These are phyloP conservation scores for Primulina huaijiensis DNA, from an alignment of 257 asterid species.

Conservation along the genomic window DNA sequence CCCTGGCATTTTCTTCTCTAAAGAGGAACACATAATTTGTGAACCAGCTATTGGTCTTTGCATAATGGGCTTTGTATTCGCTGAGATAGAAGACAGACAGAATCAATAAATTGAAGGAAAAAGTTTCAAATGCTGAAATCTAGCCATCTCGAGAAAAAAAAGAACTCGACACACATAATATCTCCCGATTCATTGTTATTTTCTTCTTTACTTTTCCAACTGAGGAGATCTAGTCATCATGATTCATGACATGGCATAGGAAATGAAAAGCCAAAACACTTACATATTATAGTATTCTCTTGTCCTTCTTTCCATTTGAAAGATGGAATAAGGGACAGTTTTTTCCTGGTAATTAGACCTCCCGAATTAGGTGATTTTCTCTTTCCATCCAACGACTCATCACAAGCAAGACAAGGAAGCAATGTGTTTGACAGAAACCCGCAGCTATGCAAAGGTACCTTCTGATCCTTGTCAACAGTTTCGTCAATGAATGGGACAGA, in stretches of 20 bases:
- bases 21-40: background rate
- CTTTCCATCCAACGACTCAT: constrained; percentile 49
- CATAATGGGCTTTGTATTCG: constrained; percentile 38
- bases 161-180: background rate
- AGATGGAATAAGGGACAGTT: background rate
- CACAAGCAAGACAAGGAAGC: constrained; percentile 83
- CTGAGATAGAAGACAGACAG: constrained; percentile 35
- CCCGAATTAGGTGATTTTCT: constrained; percentile 39
- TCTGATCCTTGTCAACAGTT: constrained; percentile 34
- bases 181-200: background rate
- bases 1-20: background rate
- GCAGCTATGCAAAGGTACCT: constrained; percentile 46
- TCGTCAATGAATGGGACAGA: constrained; percentile 28
- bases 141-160: background rate
- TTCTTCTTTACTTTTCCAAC: background rate
- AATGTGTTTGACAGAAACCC: constrained; percentile 58
- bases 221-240: constrained; percentile 10
- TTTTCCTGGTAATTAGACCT: constrained; percentile 35
- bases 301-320: constrained; percentile 10
- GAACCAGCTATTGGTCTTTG: constrained; percentile 44
- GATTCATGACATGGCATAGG: background rate
- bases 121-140: background rate
- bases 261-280: constrained; percentile 27
- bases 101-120: background rate
- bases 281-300: constrained; percentile 49